Conservation (phyloP, 2,329 filamentous ascomycete species). For the Botrytis deweyae region DNA sequence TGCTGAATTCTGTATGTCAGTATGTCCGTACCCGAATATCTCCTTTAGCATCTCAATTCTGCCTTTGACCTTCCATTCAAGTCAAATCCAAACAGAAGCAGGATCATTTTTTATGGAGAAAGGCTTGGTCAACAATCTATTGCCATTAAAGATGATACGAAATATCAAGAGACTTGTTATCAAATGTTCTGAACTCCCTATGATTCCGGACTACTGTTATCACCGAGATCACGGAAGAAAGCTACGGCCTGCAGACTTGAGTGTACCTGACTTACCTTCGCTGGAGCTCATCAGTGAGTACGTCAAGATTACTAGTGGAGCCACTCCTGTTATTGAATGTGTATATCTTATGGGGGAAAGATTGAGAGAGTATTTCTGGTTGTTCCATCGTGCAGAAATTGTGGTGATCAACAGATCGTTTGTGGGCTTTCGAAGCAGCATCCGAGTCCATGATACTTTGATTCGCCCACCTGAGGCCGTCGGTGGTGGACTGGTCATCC, state of each 20-base stretch:
- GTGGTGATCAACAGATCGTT: neutral
- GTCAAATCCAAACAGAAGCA: neutral
- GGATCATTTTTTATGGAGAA: neutral
- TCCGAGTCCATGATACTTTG: neutral
- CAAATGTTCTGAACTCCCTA: neutral
- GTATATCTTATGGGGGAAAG: neutral
- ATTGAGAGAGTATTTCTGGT: neutral
- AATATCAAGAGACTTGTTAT: neutral
- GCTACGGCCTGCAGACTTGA: neutral
- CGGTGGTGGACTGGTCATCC: too few species aligned
- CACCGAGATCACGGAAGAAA: accelerated
- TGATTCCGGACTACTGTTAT: neutral
- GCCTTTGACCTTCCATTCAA: neutral
- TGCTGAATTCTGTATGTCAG: neutral
- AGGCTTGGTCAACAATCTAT: neutral
- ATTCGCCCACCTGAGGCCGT: neutral
- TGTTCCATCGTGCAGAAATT: neutral
- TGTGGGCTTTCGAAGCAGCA: too few species aligned
- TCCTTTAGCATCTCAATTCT: neutral
- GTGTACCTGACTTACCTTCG: neutral
- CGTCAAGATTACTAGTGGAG: neutral
- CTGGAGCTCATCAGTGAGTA: neutral
- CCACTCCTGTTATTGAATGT: neutral
- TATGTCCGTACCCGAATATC: neutral
- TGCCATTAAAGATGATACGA: neutral